Conservation (phyloP, 1,284 basidiomycete genomes). For the Bondarzewia mesenterica region DNA sequence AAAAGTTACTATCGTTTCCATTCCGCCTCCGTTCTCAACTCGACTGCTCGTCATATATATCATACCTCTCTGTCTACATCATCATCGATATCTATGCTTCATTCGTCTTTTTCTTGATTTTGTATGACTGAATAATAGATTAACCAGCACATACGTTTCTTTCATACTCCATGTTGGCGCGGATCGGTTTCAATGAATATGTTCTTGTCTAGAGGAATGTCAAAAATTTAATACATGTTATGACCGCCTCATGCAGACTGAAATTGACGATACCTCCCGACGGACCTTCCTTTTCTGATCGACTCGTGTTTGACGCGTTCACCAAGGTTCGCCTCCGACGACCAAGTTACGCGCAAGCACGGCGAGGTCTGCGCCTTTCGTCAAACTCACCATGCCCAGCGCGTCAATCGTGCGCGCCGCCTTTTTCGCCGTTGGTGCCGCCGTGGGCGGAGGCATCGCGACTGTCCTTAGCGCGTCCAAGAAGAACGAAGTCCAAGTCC, state of each 20-base stretch:
- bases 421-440: constrained; percentile 65
- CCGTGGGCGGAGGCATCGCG: constrained; percentile 61
- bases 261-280: no score
- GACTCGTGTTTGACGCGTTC: no score
- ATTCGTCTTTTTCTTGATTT: background rate
- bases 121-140: constrained; percentile 6
- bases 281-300: no score
- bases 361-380: no score
- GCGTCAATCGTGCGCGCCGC: constrained; percentile 48
- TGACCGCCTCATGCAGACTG: no score
- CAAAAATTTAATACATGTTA: no score
- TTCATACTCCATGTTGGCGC: background rate
- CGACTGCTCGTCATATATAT: constrained; percentile 7
- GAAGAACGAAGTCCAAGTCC: constrained; percentile 10
- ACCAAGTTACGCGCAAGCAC: no score
- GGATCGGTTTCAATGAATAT: background rate
- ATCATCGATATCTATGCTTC: constrained; percentile 11
- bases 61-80: constrained; percentile 11
- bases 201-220: no score
- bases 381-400: constrained; percentile 33
- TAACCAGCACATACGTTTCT: background rate
- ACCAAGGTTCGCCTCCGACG: no score
- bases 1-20: constrained; percentile 10
- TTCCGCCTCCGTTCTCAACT: constrained; percentile 3
- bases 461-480: constrained; percentile 32